Base-by-base conservation (phyloP, 345 rosid species). In the Arabis alpina region DNA sequence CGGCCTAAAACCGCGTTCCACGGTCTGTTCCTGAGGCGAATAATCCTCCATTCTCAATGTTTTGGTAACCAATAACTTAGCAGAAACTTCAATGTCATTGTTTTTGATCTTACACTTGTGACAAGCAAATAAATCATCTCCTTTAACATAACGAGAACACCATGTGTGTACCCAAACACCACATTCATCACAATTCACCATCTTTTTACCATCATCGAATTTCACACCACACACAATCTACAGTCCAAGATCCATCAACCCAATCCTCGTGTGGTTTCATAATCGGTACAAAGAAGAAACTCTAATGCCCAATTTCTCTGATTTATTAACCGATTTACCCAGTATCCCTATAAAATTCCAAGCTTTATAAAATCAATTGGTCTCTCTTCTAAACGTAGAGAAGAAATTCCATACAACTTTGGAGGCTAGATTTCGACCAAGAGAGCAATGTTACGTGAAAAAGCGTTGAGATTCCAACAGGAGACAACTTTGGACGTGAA, bases 121-220 rank as follows among this genome's bases (percentile, higher is more conserved):
- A 41, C 99, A 94, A 12, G 91, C 79, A 68, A 94, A 94, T 27
- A 76, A 75, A 58, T 87, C 92, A 16, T 94, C 95, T 4, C 91
- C 89, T 78, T 91, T 91, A 13, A 85, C 92, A 27, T 89, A 94
- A 63, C 87, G 80, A 0, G 96, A 94, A 57, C 99, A 94, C 50
- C 97, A 88, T 4, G 99, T 91, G 74, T 94, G 99, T 36, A 91
- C 98, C 98, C 98, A 93, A 25, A 91, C 96, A 37, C 97, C 96
- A 56, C 97, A 94, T 78, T 91, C 99, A 9, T 91, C 99, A 54
- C 99, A 94, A 72, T 91, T 90, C 53, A 94, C 97, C 99, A 94
- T 94, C 87, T 94, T 97, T 71, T 91, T 92, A 10, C 99, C 99
- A 58, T 94, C 97, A 51, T 94, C 99, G 19, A 85, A 94, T 61